phyloP scores from a whole-genome alignment of 73 alveolate genomes.

The Symbiodinium pilosum region DNA sequence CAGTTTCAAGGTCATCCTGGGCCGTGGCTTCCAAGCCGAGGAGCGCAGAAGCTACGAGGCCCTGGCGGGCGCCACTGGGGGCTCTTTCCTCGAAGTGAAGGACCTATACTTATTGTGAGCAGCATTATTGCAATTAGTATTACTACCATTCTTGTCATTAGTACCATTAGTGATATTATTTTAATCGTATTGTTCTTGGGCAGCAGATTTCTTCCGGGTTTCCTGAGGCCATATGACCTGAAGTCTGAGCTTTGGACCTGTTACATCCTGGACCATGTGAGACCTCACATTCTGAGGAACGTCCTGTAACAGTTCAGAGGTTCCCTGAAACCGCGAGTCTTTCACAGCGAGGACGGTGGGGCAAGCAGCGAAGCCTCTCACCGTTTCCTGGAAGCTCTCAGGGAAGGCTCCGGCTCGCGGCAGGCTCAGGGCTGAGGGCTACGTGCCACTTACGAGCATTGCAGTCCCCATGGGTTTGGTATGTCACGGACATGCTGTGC shows the following conservation, averaged over 20 bases:
- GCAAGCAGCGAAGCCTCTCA: neutral
- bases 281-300: too few species aligned
- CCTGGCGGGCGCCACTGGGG: constrained; percentile 2
- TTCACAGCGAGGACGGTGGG: too few species aligned
- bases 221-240: neutral
- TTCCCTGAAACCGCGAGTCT: too few species aligned
- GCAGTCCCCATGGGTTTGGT: too few species aligned
- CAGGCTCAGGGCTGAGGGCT: neutral
- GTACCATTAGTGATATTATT: neutral
- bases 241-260: too few species aligned
- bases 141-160: too few species aligned
- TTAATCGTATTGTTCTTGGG: neutral
- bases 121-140: too few species aligned
- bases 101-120: too few species aligned
- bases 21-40: neutral
- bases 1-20: neutral
- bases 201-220: neutral
- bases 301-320: too few species aligned
- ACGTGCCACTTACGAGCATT: too few species aligned
- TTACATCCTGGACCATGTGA: too few species aligned
- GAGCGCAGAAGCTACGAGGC: neutral
- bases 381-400: neutral
- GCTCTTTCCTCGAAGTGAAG: neutral
- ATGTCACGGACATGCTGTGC: too few species aligned
- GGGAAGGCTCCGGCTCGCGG: neutral